Base-by-base conservation (phyloP, 2,329 filamentous ascomycete species). In the Aspergillus floridensis region DNA sequence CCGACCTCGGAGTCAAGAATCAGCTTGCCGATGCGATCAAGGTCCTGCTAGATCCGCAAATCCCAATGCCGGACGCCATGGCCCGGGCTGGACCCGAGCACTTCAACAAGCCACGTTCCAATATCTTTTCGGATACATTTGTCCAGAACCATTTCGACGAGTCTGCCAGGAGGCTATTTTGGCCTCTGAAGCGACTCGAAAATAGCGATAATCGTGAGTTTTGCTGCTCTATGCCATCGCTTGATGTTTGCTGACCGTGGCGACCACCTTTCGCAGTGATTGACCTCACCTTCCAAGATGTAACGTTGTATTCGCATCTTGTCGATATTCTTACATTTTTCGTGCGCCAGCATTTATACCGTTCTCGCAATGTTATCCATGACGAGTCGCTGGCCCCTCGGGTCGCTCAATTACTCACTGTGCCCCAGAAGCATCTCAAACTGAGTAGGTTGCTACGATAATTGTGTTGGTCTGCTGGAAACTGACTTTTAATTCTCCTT, bases 1-100 rank as follows among this genome's bases (percentile, higher is more conserved):
- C 91, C 19, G 95, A 99, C 71, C 81, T 98, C 16, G 95, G 95
- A 0, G 92, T 98, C 63, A 97, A 96, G 77, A 92, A 92, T 29
- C 95, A 98, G 74, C 89, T 98, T 70, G 92, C 93, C 3, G 95
- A 99, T 78, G 92, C 93, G 7, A 88, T 99, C 72, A 97, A 96
- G 77, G 90, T 98, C 22, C 81, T 99, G 11, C 83, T 99, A 38
- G 95, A 98, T 65, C 82, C 92, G 72, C 77, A 87, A 76, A 75
- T 86, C 52, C 82, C 82, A 53, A 76, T 82, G 58, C 85, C 84
- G 41, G 81, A 87, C 61, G 80, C 81, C 1, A 87, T 88, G 72
- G 73, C 77, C 64, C 80, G 84, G 65, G 82, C 82, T 38, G 89
- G 88, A 61, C 85, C 84, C 64, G 91, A 95, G 59, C 86, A 88